Evolutionary conservation across 192 early-diverging fungal species (phyloP).

Genomic region (Thamnidium elegans): DNA sequence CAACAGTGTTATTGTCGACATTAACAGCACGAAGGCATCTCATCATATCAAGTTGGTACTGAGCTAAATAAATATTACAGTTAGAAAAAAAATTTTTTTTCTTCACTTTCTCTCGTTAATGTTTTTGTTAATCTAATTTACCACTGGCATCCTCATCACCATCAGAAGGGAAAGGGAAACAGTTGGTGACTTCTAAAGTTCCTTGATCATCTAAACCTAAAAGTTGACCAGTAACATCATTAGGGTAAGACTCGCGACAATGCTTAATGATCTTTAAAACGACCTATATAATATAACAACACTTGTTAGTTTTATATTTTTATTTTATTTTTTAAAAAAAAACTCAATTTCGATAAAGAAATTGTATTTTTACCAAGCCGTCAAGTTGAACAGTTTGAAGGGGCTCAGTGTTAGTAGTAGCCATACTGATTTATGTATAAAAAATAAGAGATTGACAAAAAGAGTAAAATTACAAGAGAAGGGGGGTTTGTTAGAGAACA

Average conservation of each 20-base stretch:
- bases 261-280: slow-evolving; percentile 98
- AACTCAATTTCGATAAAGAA: background rate
- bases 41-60: slow-evolving; percentile 96
- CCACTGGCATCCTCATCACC: slow-evolving; percentile 51
- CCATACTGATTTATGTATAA: slow-evolving; percentile 6
- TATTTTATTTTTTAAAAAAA: slow-evolving; percentile 1
- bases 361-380: slow-evolving; percentile 54
- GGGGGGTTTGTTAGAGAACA: background rate
- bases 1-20: slow-evolving; percentile 94
- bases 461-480: background rate
- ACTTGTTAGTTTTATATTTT: background rate
- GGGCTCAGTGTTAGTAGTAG: slow-evolving; percentile 38
- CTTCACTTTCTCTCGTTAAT: background rate
- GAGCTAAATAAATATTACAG: slow-evolving; percentile 38
- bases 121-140: slow-evolving; percentile 31
- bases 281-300: slow-evolving; percentile 44
- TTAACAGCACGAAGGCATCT: slow-evolving; percentile 89
- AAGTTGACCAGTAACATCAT: slow-evolving; percentile 84
- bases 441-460: background rate
- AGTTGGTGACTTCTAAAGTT: slow-evolving; percentile 90
- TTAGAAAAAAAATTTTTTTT: background rate
- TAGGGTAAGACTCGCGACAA: slow-evolving; percentile 79
- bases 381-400: slow-evolving; percentile 69
- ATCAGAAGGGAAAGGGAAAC: slow-evolving; percentile 75
- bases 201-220: slow-evolving; percentile 91